These are phyloP conservation scores for Obba rivulosa DNA, from an alignment of 768 basidiomycete genomes.

Conservation along the genomic window DNA sequence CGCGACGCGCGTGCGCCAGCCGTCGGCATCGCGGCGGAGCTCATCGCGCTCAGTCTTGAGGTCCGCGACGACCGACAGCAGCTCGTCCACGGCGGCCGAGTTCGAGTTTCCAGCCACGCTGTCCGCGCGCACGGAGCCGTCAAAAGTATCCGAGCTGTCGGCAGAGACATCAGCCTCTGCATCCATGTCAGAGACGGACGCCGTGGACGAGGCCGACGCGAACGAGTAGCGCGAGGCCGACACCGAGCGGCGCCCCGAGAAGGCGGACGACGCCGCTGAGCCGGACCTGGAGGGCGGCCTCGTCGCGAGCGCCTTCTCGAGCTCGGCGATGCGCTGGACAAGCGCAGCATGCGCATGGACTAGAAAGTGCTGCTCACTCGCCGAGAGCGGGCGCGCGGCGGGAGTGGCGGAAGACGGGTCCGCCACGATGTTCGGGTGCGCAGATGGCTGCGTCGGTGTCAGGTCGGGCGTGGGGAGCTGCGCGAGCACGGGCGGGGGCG, in stretches of 20 bases:
- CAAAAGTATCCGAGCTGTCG: no score
- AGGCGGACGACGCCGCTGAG: constrained; percentile 29
- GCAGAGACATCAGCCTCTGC: no score
- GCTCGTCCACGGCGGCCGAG: constrained; percentile 51
- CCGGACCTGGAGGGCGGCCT: constrained; percentile 28
- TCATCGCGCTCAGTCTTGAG: constrained; percentile 88
- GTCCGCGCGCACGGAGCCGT: no score
- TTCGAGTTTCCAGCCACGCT: no score
- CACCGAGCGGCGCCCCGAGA: constrained; percentile 24
- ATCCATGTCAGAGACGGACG: constrained; percentile 4
- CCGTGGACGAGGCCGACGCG: constrained; percentile 45
- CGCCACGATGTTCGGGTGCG: constrained; percentile 7
- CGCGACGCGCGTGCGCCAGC: constrained; percentile 73
- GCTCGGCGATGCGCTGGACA: constrained; percentile 73
- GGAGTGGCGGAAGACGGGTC: constrained; percentile 1
- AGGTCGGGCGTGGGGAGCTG: constrained; percentile 70
- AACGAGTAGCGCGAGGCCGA: constrained; percentile 29
- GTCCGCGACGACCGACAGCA: constrained; percentile 69
- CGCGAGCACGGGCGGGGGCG: constrained; percentile 30
- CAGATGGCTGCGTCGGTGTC: constrained; percentile 44
- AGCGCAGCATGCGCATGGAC: constrained; percentile 81
- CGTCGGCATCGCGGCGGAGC: constrained; percentile 81
- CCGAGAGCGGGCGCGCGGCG: constrained; percentile 41
- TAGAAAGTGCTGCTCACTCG: constrained; percentile 80
- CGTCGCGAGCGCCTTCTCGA: constrained; percentile 57